Evolutionary conservation across 805 yeast genomes (phyloP).

Genomic region (Teunomyces barrocoloradensis): DNA sequence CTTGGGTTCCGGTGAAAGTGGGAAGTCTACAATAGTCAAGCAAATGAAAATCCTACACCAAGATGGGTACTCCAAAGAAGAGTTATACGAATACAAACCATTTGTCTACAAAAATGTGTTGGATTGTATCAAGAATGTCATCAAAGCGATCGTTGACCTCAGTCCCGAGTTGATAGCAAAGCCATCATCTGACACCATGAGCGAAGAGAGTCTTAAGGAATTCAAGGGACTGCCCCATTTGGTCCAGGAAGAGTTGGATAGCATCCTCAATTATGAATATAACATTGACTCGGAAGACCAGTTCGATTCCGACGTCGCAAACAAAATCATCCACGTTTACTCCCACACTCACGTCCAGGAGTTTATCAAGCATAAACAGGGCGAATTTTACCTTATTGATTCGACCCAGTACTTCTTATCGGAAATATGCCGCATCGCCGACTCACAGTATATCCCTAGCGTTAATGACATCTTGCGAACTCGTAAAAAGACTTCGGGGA

Average conservation of each 20-base stretch:
- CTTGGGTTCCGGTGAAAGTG: slow-evolving; percentile 85
- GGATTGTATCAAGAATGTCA: slow-evolving; percentile 71
- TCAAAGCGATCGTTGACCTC: slow-evolving; percentile 61
- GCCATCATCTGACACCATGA: slow-evolving; percentile 2
- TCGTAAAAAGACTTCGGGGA: slow-evolving; percentile 90
- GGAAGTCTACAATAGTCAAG: slow-evolving; percentile 76
- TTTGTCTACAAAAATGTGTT: slow-evolving; percentile 75
- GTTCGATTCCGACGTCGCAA: slow-evolving; percentile 50
- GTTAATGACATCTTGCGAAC: slow-evolving; percentile 80
- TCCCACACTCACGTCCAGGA: slow-evolving; percentile 54
- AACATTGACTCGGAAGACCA: slow-evolving; percentile 52
- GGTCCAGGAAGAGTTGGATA: slow-evolving; percentile 37
- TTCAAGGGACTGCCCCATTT: slow-evolving; percentile 8
- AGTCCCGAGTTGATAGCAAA: slow-evolving; percentile 36
- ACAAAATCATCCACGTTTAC: slow-evolving; percentile 53
- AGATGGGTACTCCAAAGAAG: slow-evolving; percentile 68
- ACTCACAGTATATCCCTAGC: slow-evolving; percentile 63
- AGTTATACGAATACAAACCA: slow-evolving; percentile 69
- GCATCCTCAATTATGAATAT: slow-evolving; percentile 45
- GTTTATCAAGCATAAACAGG: slow-evolving; percentile 57
- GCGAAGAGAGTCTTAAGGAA: slow-evolving; percentile 11
- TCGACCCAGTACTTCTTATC: slow-evolving; percentile 78
- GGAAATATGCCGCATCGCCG: slow-evolving; percentile 59
- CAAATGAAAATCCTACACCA: slow-evolving; percentile 80
- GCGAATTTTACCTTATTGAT: slow-evolving; percentile 79